phyloP scores from a whole-genome alignment of 306 rosid species.

The Malus fusca region DNA sequence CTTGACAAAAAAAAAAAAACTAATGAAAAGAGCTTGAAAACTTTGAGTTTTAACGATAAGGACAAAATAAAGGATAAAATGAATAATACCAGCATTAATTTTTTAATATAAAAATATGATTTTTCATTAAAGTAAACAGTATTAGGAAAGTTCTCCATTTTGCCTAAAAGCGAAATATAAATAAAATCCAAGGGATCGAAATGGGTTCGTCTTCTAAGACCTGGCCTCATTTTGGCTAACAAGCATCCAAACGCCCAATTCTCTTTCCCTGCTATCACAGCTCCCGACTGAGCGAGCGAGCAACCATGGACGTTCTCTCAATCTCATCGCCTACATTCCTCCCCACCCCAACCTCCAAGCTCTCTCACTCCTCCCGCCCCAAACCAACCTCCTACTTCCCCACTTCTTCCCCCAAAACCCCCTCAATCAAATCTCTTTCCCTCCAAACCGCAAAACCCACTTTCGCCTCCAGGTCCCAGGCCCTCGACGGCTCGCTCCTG shows the following conservation, averaged over 20 bases:
- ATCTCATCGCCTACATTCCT: slow-evolving; percentile 33
- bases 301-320: slow-evolving; percentile 64
- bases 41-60: too few species aligned
- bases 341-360: not conserved
- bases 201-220: not conserved
- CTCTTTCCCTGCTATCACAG: not conserved
- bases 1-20: too few species aligned
- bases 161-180: not conserved
- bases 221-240: not conserved
- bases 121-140: too few species aligned
- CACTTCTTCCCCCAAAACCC: not conserved
- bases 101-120: too few species aligned
- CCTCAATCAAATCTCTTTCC: not conserved
- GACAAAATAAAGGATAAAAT: too few species aligned
- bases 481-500: not conserved
- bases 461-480: slow-evolving; percentile 6
- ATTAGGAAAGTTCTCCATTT: accelerated
- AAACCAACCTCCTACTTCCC: slow-evolving; percentile 25
- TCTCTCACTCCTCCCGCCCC: slow-evolving; percentile 17
- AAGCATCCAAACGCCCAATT: not conserved
- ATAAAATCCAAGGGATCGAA: not conserved
- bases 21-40: too few species aligned
- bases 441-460: slow-evolving; percentile 18
- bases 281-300: not conserved
- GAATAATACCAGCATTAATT: accelerated